These are phyloP conservation scores for Colletotrichum zoysiae DNA, from an alignment of 2,329 filamentous ascomycete species.

Conservation along the genomic window DNA sequence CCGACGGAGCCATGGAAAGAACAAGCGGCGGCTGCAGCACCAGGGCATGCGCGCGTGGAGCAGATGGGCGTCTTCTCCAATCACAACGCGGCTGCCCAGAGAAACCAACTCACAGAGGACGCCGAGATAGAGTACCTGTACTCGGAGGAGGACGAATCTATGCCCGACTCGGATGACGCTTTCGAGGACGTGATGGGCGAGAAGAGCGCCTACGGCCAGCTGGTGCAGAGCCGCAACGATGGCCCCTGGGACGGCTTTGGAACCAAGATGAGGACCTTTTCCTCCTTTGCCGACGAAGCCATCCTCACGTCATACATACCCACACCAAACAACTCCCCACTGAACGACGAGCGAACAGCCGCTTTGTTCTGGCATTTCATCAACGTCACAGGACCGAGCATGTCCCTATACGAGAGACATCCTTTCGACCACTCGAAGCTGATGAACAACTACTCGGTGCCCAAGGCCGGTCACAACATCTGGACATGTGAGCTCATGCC, in stretches of 20 bases:
- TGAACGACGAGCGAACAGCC: conserved; percentile 84
- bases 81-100: background rate
- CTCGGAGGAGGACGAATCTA: conserved; percentile 72
- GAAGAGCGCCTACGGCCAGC: conserved; percentile 52
- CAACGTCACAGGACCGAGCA: conserved; percentile 84
- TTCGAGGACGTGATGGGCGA: conserved; percentile 55
- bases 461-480: conserved; percentile 73
- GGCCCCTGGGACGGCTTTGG: conserved; percentile 57
- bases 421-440: conserved; percentile 78
- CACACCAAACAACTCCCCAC: conserved; percentile 74
- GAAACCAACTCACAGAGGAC: conserved; percentile 11
- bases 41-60: conserved; percentile 13
- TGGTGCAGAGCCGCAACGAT: conserved; percentile 54
- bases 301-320: conserved; percentile 76
- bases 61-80: conserved; percentile 2
- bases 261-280: conserved; percentile 63
- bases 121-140: conserved; percentile 58
- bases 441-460: conserved; percentile 71
- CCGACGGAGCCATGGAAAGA: conserved; percentile 20
- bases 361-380: conserved; percentile 93
- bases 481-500: conserved; percentile 70
- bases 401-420: conserved; percentile 90
- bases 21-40: background rate
- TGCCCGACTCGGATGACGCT: conserved; percentile 73
- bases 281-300: conserved; percentile 60